Evolutionary conservation across 257 asterid genomes (phyloP).

Genomic region (Solanum okadae): DNA sequence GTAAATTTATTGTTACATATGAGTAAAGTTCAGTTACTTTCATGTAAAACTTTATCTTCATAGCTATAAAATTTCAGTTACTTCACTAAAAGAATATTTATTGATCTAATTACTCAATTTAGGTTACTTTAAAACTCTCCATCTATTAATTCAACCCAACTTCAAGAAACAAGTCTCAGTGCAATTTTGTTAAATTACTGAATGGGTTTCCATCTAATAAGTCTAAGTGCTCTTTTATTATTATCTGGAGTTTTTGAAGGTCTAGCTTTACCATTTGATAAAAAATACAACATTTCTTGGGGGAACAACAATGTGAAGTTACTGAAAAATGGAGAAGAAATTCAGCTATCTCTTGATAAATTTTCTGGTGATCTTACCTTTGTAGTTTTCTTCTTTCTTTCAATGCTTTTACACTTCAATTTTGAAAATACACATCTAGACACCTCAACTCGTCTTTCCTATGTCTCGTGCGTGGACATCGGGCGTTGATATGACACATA

Average conservation of each 20-base stretch:
- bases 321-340: neutral
- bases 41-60: neutral
- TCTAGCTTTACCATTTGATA: neutral
- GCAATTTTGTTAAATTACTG: neutral
- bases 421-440: neutral
- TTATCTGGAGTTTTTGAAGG: neutral
- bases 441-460: accelerated
- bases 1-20: neutral
- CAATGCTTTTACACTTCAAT: too few relatives aligned
- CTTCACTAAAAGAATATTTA: neutral
- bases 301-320: neutral
- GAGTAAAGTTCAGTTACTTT: neutral
- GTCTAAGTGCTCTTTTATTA: neutral
- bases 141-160: neutral
- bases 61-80: neutral
- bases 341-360: neutral
- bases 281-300: neutral
- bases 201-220: neutral
- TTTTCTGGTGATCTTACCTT: neutral
- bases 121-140: neutral
- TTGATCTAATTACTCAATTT: neutral
- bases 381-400: neutral
- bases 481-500: neutral
- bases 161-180: neutral
- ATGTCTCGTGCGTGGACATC: neutral